Evolutionary conservation across 2,329 filamentous ascomycete genomes (phyloP).

Genomic region (Tothia fuscella): DNA sequence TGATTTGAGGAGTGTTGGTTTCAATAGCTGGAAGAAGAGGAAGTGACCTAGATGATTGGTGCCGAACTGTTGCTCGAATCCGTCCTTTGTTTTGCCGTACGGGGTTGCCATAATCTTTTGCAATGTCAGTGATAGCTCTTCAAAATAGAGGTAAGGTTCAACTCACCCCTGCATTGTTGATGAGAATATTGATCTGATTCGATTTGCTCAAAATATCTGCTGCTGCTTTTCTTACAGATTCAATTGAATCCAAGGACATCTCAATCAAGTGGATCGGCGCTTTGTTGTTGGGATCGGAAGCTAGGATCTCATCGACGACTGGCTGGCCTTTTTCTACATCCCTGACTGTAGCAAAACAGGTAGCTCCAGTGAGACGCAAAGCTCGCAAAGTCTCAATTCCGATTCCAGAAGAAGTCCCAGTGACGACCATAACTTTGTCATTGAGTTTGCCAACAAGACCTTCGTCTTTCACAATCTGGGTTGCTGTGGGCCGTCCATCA

Average conservation of each 20-base stretch:
- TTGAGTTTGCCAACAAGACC: constrained; percentile 21
- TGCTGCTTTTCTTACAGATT: constrained; percentile 15
- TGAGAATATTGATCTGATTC: constrained; percentile 10
- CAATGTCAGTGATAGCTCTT: constrained; percentile 13
- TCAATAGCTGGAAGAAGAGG: constrained; percentile 40
- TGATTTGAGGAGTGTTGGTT: constrained; percentile 29
- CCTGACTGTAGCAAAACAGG: constrained; percentile 32
- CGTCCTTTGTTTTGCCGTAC: constrained; percentile 19
- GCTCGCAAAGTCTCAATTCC: constrained; percentile 11
- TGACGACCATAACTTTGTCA: constrained; percentile 20
- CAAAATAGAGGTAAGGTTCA: constrained; percentile 12
- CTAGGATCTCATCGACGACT: constrained; percentile 18
- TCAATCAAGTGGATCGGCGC: constrained; percentile 16
- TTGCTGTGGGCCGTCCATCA: constrained; percentile 30
- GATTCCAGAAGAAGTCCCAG: constrained; percentile 20
- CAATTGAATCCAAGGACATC: constrained; percentile 17
- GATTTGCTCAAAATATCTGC: constrained; percentile 15
- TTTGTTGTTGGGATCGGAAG: constrained; percentile 10
- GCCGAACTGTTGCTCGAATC: constrained; percentile 40
- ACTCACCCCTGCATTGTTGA: constrained; percentile 10
- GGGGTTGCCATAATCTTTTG: constrained; percentile 19
- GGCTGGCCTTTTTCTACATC: constrained; percentile 28
- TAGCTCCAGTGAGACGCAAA: constrained; percentile 30
- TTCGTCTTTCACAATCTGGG: constrained; percentile 30
- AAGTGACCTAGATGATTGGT: constrained; percentile 44